Evolutionary conservation across 2,329 filamentous ascomycete genomes (phyloP), one percentile per base, ranked within the genome.

Genomic region (Xylariaceae sp.): DNA sequence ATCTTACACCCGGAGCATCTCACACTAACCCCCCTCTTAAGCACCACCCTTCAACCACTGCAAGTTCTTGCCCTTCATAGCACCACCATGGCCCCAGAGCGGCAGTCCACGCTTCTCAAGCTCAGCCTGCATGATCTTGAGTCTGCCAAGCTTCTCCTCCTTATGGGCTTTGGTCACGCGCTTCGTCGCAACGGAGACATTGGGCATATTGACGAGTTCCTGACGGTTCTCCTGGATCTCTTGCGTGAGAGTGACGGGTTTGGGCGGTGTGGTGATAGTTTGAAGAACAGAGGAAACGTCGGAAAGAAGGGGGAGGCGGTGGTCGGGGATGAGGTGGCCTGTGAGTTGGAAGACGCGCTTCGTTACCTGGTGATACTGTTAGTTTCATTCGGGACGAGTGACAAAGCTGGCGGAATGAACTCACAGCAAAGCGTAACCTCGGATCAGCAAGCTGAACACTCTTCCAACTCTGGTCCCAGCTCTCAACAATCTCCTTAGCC

Each of bases 281-380:
- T 74, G 71, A 40, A 89, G 69, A 47, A 89, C 69, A 28, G 77
- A 69, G 50, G 75, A 73, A 36, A 83, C 75, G 9, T 78, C 84
- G 47, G 69, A 71, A 55, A 83, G 75, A 42, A 75, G 73, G 45
- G 75, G 72, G 55, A 95, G 79, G 60, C 81, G 79, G 43, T 82
- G 75, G 70, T 97, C 93, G 14, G 88, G 77, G 59, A 96, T 76
- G 53, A 83, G 81, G 55, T 85, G 82, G 55, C 90, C 89, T n/a
- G 87, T 92, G 54, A 96, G 77, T 68, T 94, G 88, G 68, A 87
- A 83, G 55, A 91, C 75, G 53, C 90, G 86, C 73, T 96, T 96
- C 63, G 86, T 75, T 59, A 94, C 79, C 92, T 97, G 60, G 18
- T 2, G 12, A 28, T 38, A 13, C 6, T 7, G 19, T 34, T 28